These are phyloP conservation scores for Cytospora piceae DNA, from an alignment of 2,329 filamentous ascomycete species.

Conservation along the genomic window DNA sequence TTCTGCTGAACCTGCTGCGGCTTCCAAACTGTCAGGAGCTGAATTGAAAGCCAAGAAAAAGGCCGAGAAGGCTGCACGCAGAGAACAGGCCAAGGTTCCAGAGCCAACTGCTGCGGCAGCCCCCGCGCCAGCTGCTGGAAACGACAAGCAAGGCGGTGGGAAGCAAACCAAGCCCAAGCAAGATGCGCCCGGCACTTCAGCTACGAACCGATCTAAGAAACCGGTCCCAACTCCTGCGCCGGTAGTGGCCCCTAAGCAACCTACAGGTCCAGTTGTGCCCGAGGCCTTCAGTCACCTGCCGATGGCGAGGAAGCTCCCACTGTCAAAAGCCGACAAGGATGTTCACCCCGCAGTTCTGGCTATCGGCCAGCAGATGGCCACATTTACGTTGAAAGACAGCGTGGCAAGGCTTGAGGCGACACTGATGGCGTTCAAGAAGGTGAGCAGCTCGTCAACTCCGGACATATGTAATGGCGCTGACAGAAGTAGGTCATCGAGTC, in stretches of 20 bases:
- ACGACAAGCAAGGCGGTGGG: constrained; percentile 46
- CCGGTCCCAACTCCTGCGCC: constrained; percentile 40
- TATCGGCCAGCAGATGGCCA: constrained; percentile 86
- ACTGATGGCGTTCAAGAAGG: constrained; percentile 85
- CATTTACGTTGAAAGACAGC: constrained; percentile 86
- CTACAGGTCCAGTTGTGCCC: constrained; percentile 61
- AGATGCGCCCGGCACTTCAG: constrained; percentile 43
- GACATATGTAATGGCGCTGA: constrained; percentile 22
- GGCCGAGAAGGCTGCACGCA: constrained; percentile 85
- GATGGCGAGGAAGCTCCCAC: constrained; percentile 61
- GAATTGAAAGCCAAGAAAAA: constrained; percentile 89
- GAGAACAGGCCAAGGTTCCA: constrained; percentile 65
- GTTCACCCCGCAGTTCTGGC: constrained; percentile 86
- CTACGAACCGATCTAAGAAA: constrained; percentile 37
- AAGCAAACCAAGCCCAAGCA: constrained; percentile 52
- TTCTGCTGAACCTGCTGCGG: constrained; percentile 36
- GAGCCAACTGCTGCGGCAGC: constrained; percentile 42
- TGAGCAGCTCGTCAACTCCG: constrained; percentile 42
- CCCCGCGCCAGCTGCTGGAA: constrained; percentile 37
- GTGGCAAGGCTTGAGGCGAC: constrained; percentile 87
- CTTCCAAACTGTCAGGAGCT: constrained; percentile 68
- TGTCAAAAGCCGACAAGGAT: constrained; percentile 68
- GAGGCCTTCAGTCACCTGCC: constrained; percentile 84
- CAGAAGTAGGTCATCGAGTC: constrained; percentile 75
- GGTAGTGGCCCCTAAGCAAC: constrained; percentile 54